A percentile compares a stretch with the other conserved stretches of the same genome.
phyloP scores from a whole-genome alignment of 805 yeast genomes.

The Yarrowia sp. region DNA sequence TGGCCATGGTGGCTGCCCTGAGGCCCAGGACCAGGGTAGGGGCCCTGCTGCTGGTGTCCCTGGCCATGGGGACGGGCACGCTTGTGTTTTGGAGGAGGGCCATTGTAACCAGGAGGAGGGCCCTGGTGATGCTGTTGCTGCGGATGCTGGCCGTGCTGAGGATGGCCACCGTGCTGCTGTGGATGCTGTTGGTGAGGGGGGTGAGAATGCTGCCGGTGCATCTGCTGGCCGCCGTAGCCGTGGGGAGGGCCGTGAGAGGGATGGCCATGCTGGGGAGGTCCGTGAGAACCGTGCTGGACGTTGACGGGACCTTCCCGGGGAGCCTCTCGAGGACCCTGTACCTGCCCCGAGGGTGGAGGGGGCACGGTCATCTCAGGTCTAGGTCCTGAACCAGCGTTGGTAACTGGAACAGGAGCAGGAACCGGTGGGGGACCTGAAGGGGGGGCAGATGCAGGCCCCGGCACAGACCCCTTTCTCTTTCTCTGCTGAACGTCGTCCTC shows the following conservation, averaged over 20 bases:
- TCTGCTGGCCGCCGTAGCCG: slow-evolving; percentile 1
- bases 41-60: slow-evolving; percentile 23
- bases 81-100: slow-evolving; percentile 20
- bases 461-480: too few species aligned
- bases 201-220: slow-evolving; percentile 20
- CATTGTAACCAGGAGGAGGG: slow-evolving; percentile 13
- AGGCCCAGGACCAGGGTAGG: not conserved
- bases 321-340: not conserved
- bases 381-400: not conserved
- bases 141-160: slow-evolving; percentile 3
- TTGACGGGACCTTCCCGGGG: not conserved
- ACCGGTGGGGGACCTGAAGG: too few species aligned
- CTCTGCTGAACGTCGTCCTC: slow-evolving; percentile 4
- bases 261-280: not conserved
- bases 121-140: not conserved
- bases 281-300: not conserved
- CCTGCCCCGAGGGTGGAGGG: not conserved
- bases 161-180: not conserved
- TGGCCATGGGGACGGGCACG: slow-evolving; percentile 10
- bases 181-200: slow-evolving; percentile 15
- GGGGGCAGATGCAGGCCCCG: too few species aligned
- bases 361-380: not conserved
- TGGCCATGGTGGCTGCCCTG: slow-evolving; percentile 2
- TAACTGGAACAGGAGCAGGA: not conserved
- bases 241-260: not conserved